Percentiles rank a stretch among this genome's conserved stretches.
These are phyloP conservation scores for Colletotrichum sp. DNA, from an alignment of 2,329 filamentous ascomycete species.

Conservation along the genomic window DNA sequence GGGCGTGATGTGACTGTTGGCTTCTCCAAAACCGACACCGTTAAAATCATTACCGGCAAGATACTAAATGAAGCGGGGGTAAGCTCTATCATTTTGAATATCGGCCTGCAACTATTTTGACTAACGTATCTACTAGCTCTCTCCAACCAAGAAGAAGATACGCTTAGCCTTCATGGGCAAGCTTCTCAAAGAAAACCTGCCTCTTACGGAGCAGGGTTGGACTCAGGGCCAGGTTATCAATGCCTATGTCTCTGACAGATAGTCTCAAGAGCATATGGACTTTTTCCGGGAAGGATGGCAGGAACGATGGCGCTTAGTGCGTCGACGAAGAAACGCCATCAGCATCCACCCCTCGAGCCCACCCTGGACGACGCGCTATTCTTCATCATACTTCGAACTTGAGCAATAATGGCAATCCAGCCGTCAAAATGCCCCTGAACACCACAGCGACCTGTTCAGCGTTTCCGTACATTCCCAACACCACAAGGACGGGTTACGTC, in stretches of 20 bases:
- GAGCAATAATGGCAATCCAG: background rate
- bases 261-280: slow-evolving; percentile 25
- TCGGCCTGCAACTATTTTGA: background rate
- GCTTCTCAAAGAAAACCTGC: slow-evolving; percentile 72
- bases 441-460: background rate
- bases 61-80: slow-evolving; percentile 70
- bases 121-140: slow-evolving; percentile 50
- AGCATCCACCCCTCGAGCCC: background rate
- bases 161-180: slow-evolving; percentile 83
- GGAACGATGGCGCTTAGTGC: background rate
- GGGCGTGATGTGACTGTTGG: slow-evolving; percentile 66
- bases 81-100: slow-evolving; percentile 36
- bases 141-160: slow-evolving; percentile 60
- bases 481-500: background rate
- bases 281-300: background rate
- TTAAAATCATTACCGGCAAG: slow-evolving; percentile 66
- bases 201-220: slow-evolving; percentile 76
- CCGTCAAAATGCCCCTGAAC: background rate
- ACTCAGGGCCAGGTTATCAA: slow-evolving; percentile 77
- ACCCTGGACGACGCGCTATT: background rate
- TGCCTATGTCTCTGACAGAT: slow-evolving; percentile 69
- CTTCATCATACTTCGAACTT: background rate
- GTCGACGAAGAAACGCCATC: background rate
- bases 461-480: background rate
- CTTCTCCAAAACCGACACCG: slow-evolving; percentile 65